These are phyloP conservation scores for Austroboletus novae-zelandiae DNA, from an alignment of 1,284 basidiomycete genomes.

Conservation along the genomic window DNA sequence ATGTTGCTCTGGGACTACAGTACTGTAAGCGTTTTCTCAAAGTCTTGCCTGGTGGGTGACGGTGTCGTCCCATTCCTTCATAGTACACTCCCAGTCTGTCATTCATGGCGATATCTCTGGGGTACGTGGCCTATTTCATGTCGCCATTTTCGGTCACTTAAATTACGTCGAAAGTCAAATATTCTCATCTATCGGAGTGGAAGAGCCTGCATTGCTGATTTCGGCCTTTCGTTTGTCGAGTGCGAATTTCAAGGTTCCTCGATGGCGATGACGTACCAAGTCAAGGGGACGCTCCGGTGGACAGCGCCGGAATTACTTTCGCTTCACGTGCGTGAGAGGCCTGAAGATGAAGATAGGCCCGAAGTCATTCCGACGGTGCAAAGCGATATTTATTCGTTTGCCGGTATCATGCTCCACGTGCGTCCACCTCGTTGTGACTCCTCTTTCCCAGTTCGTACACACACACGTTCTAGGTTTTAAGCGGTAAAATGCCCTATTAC, in stretches of 20 bases:
- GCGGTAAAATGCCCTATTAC: constrained; percentile 23
- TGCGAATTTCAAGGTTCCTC: constrained; percentile 10
- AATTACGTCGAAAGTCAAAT: constrained; percentile 14
- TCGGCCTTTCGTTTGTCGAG: constrained; percentile 19
- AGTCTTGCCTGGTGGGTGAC: background rate
- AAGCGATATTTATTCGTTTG: constrained; percentile 26
- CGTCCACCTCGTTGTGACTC: background rate
- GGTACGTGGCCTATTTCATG: constrained; percentile 8
- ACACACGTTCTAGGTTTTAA: constrained; percentile 19
- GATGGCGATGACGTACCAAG: constrained; percentile 15
- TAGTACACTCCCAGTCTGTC: constrained; percentile 23
- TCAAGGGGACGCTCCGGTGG: constrained; percentile 20
- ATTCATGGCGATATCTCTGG: constrained; percentile 32
- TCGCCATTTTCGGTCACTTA: background rate
- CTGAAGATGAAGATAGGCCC: background rate
- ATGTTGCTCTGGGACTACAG: constrained; percentile 26
- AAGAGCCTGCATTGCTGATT: constrained; percentile 24
- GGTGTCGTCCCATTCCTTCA: background rate
- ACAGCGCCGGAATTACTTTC: constrained; percentile 21
- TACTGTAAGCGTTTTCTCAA: constrained; percentile 17
- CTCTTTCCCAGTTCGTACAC: background rate
- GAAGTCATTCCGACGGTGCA: constrained; percentile 16
- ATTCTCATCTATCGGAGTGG: constrained; percentile 18
- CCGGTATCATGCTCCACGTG: constrained; percentile 24
- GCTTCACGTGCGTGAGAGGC: background rate